These are phyloP conservation scores for Colletotrichum somersetense DNA, from an alignment of 2,329 filamentous ascomycete genomes.

Conservation along the genomic window DNA sequence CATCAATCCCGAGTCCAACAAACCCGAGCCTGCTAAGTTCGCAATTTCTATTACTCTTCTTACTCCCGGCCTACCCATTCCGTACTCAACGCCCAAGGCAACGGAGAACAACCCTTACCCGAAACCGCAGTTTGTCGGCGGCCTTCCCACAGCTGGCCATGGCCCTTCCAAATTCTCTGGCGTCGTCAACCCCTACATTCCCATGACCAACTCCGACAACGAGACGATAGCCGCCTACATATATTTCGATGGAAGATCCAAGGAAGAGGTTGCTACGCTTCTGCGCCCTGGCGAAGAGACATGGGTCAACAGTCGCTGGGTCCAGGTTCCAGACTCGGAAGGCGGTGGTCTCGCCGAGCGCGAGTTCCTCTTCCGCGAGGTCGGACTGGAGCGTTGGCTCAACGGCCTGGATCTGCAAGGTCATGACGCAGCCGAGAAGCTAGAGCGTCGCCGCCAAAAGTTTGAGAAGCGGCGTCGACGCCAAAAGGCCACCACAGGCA, in stretches of 20 bases:
- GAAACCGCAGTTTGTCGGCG: constrained; percentile 83
- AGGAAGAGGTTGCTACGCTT: constrained; percentile 96
- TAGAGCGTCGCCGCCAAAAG: constrained; percentile 89
- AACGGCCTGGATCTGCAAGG: constrained; percentile 96
- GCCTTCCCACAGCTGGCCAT: constrained; percentile 67
- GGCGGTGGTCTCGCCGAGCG: constrained; percentile 95
- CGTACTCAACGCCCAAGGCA: constrained; percentile 90
- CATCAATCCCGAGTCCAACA: constrained; percentile 71
- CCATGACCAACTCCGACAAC: constrained; percentile 91
- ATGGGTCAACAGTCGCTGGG: constrained; percentile 99
- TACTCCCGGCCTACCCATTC: constrained; percentile 87
- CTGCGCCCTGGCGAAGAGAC: constrained; percentile 95
- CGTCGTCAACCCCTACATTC: constrained; percentile 86
- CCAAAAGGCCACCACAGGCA: constrained; percentile 64
- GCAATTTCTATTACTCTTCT: constrained; percentile 98
- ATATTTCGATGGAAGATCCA: constrained; percentile 94
- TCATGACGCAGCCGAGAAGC: constrained; percentile 88
- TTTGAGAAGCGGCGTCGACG: constrained; percentile 77
- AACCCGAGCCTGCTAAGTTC: constrained; percentile 94
- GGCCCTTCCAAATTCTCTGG: constrained; percentile 63
- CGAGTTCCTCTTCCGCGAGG: constrained; percentile 97
- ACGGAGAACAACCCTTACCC: constrained; percentile 83
- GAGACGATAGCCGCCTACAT: constrained; percentile 99
- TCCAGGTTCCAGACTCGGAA: constrained; percentile 90
- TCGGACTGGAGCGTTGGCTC: constrained; percentile 94